A percentile compares a stretch with the other conserved stretches of the same genome.
Conservation (phyloP, 2,329 filamentous ascomycete species). For the Aspergillus ochraceoroseus region DNA sequence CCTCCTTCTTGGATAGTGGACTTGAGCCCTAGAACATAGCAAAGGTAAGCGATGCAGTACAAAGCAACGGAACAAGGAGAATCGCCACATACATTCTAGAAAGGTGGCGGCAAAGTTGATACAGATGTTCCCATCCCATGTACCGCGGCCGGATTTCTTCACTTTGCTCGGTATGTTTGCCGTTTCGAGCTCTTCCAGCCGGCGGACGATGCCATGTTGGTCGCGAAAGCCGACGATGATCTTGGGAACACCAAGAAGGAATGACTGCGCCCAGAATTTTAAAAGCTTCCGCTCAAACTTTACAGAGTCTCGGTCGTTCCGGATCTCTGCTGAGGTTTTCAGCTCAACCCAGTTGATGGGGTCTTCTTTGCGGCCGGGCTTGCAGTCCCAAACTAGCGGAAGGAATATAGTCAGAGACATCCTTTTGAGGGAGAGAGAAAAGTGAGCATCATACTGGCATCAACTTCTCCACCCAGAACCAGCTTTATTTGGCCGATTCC, state of each 20-base stretch:
- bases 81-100: conserved; percentile 60
- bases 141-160: conserved; percentile 57
- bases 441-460: conserved; percentile 64
- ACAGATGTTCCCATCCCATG: conserved; percentile 89
- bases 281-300: conserved; percentile 85
- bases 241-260: conserved; percentile 84
- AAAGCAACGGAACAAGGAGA: neutral
- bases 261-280: conserved; percentile 96
- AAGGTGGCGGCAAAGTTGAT: conserved; percentile 83
- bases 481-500: conserved; percentile 71
- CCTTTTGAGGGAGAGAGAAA: neutral
- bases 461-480: conserved; percentile 88
- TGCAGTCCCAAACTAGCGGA: conserved; percentile 70
- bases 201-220: conserved; percentile 63
- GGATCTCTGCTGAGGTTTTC: conserved; percentile 77
- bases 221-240: conserved; percentile 87
- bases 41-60: neutral
- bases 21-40: conserved; percentile 51
- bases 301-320: conserved; percentile 61
- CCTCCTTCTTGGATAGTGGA: conserved; percentile 61
- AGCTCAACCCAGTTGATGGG: conserved; percentile 90
- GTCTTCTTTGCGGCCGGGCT: conserved; percentile 60
- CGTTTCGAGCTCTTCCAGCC: conserved; percentile 74
- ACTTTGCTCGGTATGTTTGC: conserved; percentile 71
- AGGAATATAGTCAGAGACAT: conserved; percentile 4